Conservation (phyloP, 2,329 filamentous ascomycete genomes). For the Diplodia scrobiculata region DNA sequence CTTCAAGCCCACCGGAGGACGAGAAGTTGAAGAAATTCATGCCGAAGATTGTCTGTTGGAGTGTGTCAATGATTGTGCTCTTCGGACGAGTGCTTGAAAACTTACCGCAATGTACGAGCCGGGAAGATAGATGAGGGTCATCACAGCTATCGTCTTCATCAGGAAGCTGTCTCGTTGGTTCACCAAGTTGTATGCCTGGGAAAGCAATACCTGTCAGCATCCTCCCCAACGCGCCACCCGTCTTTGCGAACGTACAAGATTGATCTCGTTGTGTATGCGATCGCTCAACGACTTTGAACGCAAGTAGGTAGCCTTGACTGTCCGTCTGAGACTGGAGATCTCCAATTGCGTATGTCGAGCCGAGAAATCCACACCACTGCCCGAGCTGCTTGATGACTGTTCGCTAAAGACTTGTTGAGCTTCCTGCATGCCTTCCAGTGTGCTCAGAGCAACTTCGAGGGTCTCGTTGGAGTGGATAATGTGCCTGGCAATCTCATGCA, state of each 20-base stretch:
- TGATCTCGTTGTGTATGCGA: conserved; percentile 18
- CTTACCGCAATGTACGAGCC: conserved; percentile 4
- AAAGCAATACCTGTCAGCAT: not conserved
- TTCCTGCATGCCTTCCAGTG: conserved; percentile 8
- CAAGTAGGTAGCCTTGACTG: not conserved
- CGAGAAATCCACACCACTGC: not conserved
- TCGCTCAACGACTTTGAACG: not conserved
- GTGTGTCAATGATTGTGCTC: not conserved
- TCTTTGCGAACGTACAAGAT: not conserved
- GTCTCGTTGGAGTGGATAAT: conserved; percentile 18
- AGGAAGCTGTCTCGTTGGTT: conserved; percentile 15
- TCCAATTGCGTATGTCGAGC: conserved; percentile 11
- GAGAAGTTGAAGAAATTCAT: conserved; percentile 24
- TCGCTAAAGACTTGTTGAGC: not conserved
- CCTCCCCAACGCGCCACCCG: not conserved
- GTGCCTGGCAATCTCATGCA: conserved; percentile 16
- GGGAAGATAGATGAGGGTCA: conserved; percentile 13
- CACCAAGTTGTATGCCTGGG: conserved; percentile 9
- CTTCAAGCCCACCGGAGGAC: not conserved
- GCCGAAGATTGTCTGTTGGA: conserved; percentile 1
- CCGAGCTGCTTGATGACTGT: not conserved
- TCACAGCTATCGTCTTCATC: conserved; percentile 21
- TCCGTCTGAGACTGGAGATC: not conserved
- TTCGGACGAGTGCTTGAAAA: no score
- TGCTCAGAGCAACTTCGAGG: conserved; percentile 10